Evolutionary conservation across 2,329 filamentous ascomycete genomes (phyloP), one percentile per base, ranked within the genome.

Genomic region (Aspergillus viridinutans): DNA sequence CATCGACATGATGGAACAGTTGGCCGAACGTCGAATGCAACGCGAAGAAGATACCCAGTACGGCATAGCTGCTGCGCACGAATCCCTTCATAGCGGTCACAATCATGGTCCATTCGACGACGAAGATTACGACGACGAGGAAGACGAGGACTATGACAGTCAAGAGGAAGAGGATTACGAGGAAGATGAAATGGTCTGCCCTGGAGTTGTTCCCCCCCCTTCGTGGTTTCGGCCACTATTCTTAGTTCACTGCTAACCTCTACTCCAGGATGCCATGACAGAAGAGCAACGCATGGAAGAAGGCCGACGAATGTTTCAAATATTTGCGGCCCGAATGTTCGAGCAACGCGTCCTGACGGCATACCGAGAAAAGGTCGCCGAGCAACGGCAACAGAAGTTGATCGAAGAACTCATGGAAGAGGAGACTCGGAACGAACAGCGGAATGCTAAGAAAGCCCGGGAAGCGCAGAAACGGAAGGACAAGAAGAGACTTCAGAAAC

Each of bases 1-100:
- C 79, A 99, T 99, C 76, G 94, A 99, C 74, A 99, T 99, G 94
- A 99, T 99, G 94, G 94, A 99, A 75, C 93, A 97, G 78, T 84
- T 99, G 67, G 94, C 94, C 40, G 94, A 99, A 78, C 90, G 93
- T 68, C 86, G 94, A 67, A 97, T 99, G 93, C 90, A 92, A 71
- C 88, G 94, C 66, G 93, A 97, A 79, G 92, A 94, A 77, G 92
- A 97, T 72, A 90, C 90, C 52, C 86, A 87, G 65, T 85, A 85
- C 67, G 81, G 86, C 70, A 81, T 87, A 55, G 82, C 84, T 70
- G 76, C 80, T 53, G 78, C 80, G 62, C 82, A 86, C 73, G 81
- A 78, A 64, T 73, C 79, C 60, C 72, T 84, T 59, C 88, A 89
- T 76, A 86, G 82, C 75, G 80, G 80, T 81, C 90, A 95, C 75